Evolutionary conservation across 305 asterid species (phyloP), one percentile per base, ranked within the genome.

Genomic region (Fraxinus sp.): DNA sequence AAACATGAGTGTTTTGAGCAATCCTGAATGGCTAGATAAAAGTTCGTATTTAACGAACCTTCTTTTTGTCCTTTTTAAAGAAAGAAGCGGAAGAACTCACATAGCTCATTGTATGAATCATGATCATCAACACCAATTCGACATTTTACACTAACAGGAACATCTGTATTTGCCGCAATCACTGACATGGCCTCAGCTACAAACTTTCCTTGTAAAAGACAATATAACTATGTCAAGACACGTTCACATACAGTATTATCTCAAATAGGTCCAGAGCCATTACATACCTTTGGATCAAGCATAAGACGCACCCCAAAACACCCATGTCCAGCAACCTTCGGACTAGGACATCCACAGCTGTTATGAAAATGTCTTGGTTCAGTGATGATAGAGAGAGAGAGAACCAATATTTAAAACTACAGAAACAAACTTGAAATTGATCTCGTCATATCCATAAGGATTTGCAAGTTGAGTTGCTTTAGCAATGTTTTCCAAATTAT

Each of bases 271-370:
- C 72, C 81, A 81, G 75, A 64, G 77, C 76, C 80, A 82, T 24
- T 64, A 18, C 30, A 82, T 74, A 96, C 99, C 98, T 94, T 91
- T 76, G 99, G 98, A 83, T 93, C 97, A 87, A 94, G 97, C 99
- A 96, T 96, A 84, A 92, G 94, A 73, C 96, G 93, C 81, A 86
- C 98, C 55, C 99, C 98, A 72, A 96, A 94, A 84, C 99, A 96
- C 78, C 99, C 98, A 87, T 96, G 92, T 79, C 99, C 97, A 88
- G 98, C 99, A 83, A 94, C 98, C 87, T 88, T 94, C 3, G 97
- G 93, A 81, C 98, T 94, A 77, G 99, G 98, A 84, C 99, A 96
- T 76, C 99, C 99, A 84, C 99, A 96, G 82, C 99, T 96, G 95
- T 78, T 22, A 80, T 57, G 71, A 76, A 86, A 75, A 55, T n/a